Evolutionary conservation across 2,329 filamentous ascomycete species (phyloP), one percentile per base, ranked within the genome.

Genomic region (Aciculosporium take): DNA sequence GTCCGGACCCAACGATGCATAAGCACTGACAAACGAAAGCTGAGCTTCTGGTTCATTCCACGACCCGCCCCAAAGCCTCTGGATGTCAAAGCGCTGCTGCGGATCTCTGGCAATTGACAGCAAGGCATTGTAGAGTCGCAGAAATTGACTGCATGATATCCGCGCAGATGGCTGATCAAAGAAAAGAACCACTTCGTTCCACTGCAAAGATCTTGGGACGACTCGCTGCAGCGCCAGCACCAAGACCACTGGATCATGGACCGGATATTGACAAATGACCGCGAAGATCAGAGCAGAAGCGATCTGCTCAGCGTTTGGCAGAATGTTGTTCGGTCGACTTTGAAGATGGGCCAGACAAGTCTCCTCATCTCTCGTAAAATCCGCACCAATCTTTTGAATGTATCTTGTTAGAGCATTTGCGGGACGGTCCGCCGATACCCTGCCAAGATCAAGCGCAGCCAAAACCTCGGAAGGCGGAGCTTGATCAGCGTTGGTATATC

Each of bases 21-120:
- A 95, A 15, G 87, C 87, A 48, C 82, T 81, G 41, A 96, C 76
- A 57, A 96, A 95, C n/a, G 88, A 93, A 28, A 98, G 67, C 49
- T 96, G 89, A 0, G 91, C 85, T 47, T 94, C 79, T 12, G 82
- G 75, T 50, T 93, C 76, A 47, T 81, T 77, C 89, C 93, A 98
- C 46, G 76, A 68, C 53, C 88, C 88, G 44, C 88, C 88, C 88
- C 91, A 96, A 18, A 98, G 67, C 30, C 72, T 73, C 57, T 95
- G 87, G 34, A 98, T 81, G 56, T 95, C 85, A 51, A 96, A 78
- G 17, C 53, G 52, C 12, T 49, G 51, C 20, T 53, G 56, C 3
- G 60, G 46, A n/a, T 72, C 67, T 40, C 65, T 64, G 2, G 87
- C 84, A 41, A 91, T 68, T 1, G 81, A 79, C 13, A 87, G 64